Evolutionary conservation across 2,329 filamentous ascomycete genomes (phyloP).

Genomic region (Pseudogymnoascus sp.): DNA sequence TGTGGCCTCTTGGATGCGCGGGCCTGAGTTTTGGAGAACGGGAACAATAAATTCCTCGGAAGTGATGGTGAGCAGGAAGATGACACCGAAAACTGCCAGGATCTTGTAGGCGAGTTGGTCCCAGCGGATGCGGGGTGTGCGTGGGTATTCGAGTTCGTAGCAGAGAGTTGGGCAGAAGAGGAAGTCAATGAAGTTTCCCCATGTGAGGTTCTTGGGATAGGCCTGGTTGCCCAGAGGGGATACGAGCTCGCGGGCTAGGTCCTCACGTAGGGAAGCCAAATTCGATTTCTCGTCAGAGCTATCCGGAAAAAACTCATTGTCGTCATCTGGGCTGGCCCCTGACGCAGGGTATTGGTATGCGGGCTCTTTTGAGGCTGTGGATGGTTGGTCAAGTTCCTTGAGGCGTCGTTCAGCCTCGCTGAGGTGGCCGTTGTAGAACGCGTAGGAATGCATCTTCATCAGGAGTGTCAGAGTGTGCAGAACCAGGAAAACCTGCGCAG

Average conservation of each 20-base stretch:
- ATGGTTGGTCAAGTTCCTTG: slow-evolving; percentile 68
- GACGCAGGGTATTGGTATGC: slow-evolving; percentile 66
- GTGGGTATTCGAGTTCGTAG: slow-evolving; percentile 95
- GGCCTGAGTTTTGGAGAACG: slow-evolving; percentile 66
- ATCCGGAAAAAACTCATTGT: slow-evolving; percentile 15
- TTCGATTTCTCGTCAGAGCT: slow-evolving; percentile 37
- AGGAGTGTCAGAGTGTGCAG: slow-evolving; percentile 84
- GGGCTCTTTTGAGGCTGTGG: slow-evolving; percentile 59
- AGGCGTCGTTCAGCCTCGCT: slow-evolving; percentile 79
- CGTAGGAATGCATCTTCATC: slow-evolving; percentile 99
- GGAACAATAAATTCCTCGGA: slow-evolving; percentile 95
- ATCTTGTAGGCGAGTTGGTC: slow-evolving; percentile 77
- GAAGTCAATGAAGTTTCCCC: slow-evolving; percentile 77
- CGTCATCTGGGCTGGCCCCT: slow-evolving; percentile 19
- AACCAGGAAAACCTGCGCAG: slow-evolving; percentile 88
- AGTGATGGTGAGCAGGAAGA: slow-evolving; percentile 85
- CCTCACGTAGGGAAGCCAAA: slow-evolving; percentile 67
- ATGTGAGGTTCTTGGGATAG: slow-evolving; percentile 82
- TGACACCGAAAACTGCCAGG: slow-evolving; percentile 86
- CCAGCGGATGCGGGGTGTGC: slow-evolving; percentile 69
- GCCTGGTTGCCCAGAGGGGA: slow-evolving; percentile 84
- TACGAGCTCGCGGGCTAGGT: slow-evolving; percentile 83
- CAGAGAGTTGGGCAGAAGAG: slow-evolving; percentile 90
- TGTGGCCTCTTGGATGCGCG: slow-evolving; percentile 40
- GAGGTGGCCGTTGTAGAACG: slow-evolving; percentile 95